A percentile compares a stretch with the other conserved stretches of the same genome.
Conservation (phyloP, 179 eudicot genomes). For the Silene coronaria region DNA sequence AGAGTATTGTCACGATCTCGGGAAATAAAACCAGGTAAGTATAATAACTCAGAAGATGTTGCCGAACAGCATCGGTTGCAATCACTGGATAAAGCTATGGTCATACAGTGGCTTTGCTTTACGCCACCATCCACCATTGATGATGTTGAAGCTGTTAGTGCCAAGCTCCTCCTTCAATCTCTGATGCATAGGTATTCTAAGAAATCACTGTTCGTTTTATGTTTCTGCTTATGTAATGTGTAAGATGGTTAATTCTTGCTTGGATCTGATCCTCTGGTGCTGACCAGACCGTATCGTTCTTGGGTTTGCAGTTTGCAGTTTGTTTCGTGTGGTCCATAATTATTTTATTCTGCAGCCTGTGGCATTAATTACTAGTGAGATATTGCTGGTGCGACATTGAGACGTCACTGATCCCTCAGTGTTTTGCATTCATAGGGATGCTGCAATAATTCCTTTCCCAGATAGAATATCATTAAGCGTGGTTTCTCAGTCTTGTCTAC, state of each 20-base stretch:
- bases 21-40: constrained; percentile 54
- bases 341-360: background rate
- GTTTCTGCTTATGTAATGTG: background rate
- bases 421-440: background rate
- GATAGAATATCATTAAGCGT: background rate
- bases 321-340: background rate
- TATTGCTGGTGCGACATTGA: background rate
- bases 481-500: background rate
- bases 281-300: background rate
- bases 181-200: constrained; percentile 65
- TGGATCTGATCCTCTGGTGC: background rate
- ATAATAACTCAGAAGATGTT: constrained; percentile 58
- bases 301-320: background rate
- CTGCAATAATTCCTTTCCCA: background rate
- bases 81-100: constrained; percentile 89
- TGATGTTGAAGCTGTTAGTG: constrained; percentile 51
- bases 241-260: background rate
- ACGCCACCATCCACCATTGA: constrained; percentile 79
- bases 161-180: constrained; percentile 69
- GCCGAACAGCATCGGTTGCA: constrained; percentile 86
- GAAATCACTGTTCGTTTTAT: background rate
- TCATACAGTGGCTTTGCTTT: constrained; percentile 93
- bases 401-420: background rate
- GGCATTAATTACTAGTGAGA: background rate
- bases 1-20: constrained; percentile 86